A percentile compares a stretch with the other conserved stretches of the same genome.
Conservation (phyloP, 2,329 filamentous ascomycete species). For the Alternaria consortialis region DNA sequence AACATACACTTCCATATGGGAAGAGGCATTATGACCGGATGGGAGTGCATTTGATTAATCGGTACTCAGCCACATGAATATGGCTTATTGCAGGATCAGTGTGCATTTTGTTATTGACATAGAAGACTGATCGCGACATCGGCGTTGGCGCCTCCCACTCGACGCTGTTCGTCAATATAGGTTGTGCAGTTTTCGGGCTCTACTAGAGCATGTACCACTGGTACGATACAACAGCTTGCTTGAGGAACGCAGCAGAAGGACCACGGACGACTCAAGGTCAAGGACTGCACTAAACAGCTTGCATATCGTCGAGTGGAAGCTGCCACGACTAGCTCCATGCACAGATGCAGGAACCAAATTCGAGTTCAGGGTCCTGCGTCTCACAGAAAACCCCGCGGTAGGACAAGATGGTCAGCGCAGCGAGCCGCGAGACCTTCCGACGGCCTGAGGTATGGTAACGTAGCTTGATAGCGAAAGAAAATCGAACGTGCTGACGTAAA, state of each 20-base stretch:
- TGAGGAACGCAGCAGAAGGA: background rate
- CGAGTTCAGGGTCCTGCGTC: constrained; percentile 9
- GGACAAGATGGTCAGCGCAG: constrained; percentile 5
- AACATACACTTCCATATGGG: background rate
- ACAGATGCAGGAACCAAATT: constrained; percentile 25
- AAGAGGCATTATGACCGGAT: background rate
- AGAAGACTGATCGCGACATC: background rate
- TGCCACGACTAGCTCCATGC: constrained; percentile 3
- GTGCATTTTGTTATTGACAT: background rate
- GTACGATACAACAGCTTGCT: constrained; percentile 1
- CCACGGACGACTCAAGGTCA: background rate
- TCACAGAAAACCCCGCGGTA: constrained; percentile 12
- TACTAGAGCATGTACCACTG: constrained; percentile 1
- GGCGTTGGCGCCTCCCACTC: background rate
- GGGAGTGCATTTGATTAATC: constrained; percentile 2
- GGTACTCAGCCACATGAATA: background rate
- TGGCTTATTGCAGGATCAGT: background rate
- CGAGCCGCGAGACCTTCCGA: constrained; percentile 4
- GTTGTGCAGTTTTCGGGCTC: background rate
- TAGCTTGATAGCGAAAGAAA: background rate
- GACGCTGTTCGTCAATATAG: background rate
- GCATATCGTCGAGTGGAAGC: background rate
- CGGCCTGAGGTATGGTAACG: background rate
- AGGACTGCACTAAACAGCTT: background rate
- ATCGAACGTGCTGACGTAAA: background rate